Conservation (phyloP, 192 early-diverging fungal species). For the Linnemannia zychae region DNA sequence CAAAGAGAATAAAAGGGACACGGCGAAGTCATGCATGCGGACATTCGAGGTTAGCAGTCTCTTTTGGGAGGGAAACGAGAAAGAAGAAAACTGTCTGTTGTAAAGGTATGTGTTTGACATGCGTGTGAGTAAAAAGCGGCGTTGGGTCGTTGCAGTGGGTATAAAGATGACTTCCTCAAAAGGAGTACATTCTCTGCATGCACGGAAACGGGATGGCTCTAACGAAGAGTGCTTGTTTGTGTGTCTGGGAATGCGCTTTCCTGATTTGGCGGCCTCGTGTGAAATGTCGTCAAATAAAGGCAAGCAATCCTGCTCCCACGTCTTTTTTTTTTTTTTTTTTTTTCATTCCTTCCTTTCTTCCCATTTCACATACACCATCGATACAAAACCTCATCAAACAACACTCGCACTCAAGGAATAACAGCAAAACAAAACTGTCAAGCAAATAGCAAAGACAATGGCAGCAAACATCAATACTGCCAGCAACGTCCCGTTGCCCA, state of each 20-base stretch:
- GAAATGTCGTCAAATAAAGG: not conserved
- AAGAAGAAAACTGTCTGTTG: not conserved
- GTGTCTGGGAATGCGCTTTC: not conserved
- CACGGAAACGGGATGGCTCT: no score
- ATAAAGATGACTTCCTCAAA: constrained; percentile 14
- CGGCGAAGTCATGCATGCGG: not conserved
- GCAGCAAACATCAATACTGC: not conserved
- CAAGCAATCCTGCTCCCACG: not conserved
- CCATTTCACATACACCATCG: not conserved
- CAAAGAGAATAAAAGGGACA: not conserved
- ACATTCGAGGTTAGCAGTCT: not conserved
- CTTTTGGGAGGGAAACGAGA: not conserved
- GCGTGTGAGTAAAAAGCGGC: not conserved
- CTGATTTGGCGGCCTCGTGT: not conserved
- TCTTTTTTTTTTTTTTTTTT: constrained; percentile 6
- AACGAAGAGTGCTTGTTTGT: no score
- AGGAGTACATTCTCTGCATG: not conserved
- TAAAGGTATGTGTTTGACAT: not conserved
- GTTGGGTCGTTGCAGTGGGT: not conserved
- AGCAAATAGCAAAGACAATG: not conserved
- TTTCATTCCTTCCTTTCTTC: constrained; percentile 6
- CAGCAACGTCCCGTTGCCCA: constrained; percentile 16
- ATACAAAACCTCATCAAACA: not conserved
- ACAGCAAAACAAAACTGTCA: not conserved
- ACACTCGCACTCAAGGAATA: not conserved